Base-by-base conservation (phyloP, 257 asterid genomes). In the Solanum ossicruentum region DNA sequence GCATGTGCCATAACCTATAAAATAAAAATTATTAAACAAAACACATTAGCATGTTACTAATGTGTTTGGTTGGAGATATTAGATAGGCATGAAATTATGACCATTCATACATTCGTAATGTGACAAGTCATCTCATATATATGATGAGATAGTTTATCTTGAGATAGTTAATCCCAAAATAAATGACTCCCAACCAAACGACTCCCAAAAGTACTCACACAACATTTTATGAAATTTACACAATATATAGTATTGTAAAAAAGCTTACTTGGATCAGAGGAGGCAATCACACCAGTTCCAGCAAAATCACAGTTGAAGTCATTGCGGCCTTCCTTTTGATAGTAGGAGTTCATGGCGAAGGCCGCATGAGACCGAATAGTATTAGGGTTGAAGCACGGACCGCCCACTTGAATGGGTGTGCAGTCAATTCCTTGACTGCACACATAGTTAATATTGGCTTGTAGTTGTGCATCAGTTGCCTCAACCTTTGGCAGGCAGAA, bases 251-350 rank as follows among this genome's bases (percentile, higher is more conserved):
- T 9, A 58, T n/a, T 60, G 15, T 2, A 32, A 4, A 60, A n/a
- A 60, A n/a, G 12, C 88, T 85, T 69, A 87, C 90, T 60, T 54
- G 84, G 86, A 83, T 60, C 67, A 12, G 41, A 11, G 57, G 15
- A 7, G 5, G 86, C 49, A 65, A 85, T 20, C 5, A 80, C 21
- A 77, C 82, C 80, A 39, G 89, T 86, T 21, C 47, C 85, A 23
- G 75, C 58, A 72, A 84, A 78, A 55, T 80, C 81, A 55, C 86
- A 81, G 32, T 75, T 79, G 13, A 84, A 80, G 36, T 60, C 3
- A 8, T 55, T 84, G 70, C 86, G 75, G 39, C 77, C 82, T 16
- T 28, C 72, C 41, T 54, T 78, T 79, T 79, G 86, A 16, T 69
- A 78, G 55, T 77, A 36, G 0, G 71, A 71, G 36, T 85, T 78